Evolutionary conservation across 768 basidiomycete species (phyloP), one percentile per base, ranked within the genome.

Genomic region (Tylopilus sp.): DNA sequence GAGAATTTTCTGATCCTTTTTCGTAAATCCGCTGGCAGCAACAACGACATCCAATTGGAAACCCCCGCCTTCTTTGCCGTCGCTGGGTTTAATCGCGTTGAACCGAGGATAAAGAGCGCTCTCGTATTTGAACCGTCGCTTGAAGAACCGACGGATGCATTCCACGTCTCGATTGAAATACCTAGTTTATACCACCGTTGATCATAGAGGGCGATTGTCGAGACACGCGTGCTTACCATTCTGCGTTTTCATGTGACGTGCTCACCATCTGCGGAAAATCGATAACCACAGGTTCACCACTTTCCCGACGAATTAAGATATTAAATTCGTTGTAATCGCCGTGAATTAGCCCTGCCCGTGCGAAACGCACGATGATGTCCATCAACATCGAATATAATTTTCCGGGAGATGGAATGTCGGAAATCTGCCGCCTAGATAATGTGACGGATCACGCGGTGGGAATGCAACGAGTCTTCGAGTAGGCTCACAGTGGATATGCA

Each of bases 251-350:
- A 60, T 99, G 97, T 43, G 93, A 89, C 25, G 91, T 95, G 76
- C 89, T 92, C 71, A 98, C 92, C 96, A 98, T 98, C 75, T 99
- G 97, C 9, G 97, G 97, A 69, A 99, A 99, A 74, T 99, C 97
- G 62, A 99, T 99, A 38, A 99, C 84, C 48, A 98, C 72, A 8
- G 95, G 90, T 62, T 92, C 85, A 12, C 81, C 81, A 41, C 71
- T 75, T 48, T 86, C 85, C 42, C 89, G 82, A 33, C 82, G 81
- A 61, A 99, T 93, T 56, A 99, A 84, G 59, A 99, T 94, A 70
- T 99, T 98, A 77, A 98, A 99, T 67, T 99, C 97, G 73, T 99
- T 99, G 74, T 90, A 99, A 63, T 99, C 97, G 37, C 97, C 95
- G 64, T 99, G 97, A 47, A 99, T 98, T n/a, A 99, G 80, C 6